These are phyloP conservation scores for Tetrapisispora pingtungensis DNA, from an alignment of 805 yeast species.

Conservation along the genomic window DNA sequence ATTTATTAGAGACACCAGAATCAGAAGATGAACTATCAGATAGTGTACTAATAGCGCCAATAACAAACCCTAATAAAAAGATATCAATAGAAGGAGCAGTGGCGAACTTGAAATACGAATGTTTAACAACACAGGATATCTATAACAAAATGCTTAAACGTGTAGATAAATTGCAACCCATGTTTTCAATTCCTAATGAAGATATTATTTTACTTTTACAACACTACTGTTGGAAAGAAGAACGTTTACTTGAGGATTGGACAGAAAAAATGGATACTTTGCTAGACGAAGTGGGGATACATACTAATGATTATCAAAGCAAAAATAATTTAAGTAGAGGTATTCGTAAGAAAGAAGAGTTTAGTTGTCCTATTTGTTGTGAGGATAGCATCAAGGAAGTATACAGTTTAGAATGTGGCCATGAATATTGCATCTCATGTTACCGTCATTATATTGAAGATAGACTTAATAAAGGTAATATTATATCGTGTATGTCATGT, in stretches of 20 bases:
- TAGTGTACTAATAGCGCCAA: conserved; percentile 10
- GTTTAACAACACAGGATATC: conserved; percentile 28
- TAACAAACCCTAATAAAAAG: conserved; percentile 6
- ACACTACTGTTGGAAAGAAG: conserved; percentile 49
- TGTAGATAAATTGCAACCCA: conserved; percentile 22
- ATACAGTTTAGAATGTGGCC: conserved; percentile 57
- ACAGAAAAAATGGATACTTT: conserved; percentile 36
- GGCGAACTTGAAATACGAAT: conserved; percentile 22
- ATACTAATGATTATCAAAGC: not conserved
- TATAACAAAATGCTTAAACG: conserved; percentile 22
- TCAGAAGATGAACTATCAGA: conserved; percentile 19
- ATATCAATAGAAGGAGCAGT: conserved; percentile 14
- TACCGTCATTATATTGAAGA: conserved; percentile 49
- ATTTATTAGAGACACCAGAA: conserved; percentile 5
- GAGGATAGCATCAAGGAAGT: conserved; percentile 35
- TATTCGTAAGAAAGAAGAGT: conserved; percentile 16
- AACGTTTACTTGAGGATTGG: conserved; percentile 44
- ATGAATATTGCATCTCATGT: conserved; percentile 61
- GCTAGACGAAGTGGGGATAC: conserved; percentile 28
- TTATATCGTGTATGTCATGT: conserved; percentile 60
- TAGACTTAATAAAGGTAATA: conserved; percentile 32
- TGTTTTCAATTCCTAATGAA: conserved; percentile 17
- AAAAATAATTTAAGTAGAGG: not conserved
- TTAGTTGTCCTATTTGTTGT: conserved; percentile 64
- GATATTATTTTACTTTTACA: conserved; percentile 37